Base-by-base conservation (phyloP, 208 protist species). In the Leishmania amazonensis region DNA sequence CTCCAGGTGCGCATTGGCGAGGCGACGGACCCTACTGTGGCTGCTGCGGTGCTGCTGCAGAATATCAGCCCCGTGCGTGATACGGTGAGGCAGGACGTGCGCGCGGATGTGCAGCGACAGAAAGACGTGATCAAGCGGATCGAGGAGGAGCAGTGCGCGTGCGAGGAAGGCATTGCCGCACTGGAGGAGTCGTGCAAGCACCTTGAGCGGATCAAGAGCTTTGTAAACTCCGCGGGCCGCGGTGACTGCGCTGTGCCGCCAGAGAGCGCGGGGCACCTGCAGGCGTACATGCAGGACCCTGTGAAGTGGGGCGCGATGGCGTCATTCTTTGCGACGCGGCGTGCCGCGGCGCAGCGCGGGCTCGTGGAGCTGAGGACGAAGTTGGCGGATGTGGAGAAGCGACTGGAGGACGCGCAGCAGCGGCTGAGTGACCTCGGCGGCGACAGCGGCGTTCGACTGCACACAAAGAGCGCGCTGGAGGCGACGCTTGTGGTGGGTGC, bases 1-100 rank as follows among this genome's bases (percentile, higher is more conserved):
- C 76, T 93, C 65, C 89, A 88, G 79, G 79, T 93, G 45, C 79
- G 83, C 38, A 24, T 87, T 9, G 58, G 74, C 31, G 74, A n/a
- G 51, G 51, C 73, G 49, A 87, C 83, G 4, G 75, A 80, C 13
- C 79, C 71, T 3, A 71, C 42, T 11, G 78, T 86, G 53, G 83
- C 83, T 17, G 53, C 71, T 7, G 74, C 78, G 21, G 75, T 86
- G 74, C 60, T 78, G 65, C 78, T 86, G 62, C 78, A 83, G 79
- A 86, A 86, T 64, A 86, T 86, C 78, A 80, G 67, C 74, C 73
- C 78, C 7, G 70, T 83, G 54, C 78, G 76, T 54, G 83, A 86
- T 42, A 70, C 54, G 7, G 78, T 86, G 24, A 77, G 24, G 2
- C 75, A 86, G 78, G 83, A 86, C 38, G 83, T 83, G 8, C 83